Evolutionary conservation across 2,329 filamentous ascomycete genomes (phyloP).

Genomic region (Ophiostoma australiae): DNA sequence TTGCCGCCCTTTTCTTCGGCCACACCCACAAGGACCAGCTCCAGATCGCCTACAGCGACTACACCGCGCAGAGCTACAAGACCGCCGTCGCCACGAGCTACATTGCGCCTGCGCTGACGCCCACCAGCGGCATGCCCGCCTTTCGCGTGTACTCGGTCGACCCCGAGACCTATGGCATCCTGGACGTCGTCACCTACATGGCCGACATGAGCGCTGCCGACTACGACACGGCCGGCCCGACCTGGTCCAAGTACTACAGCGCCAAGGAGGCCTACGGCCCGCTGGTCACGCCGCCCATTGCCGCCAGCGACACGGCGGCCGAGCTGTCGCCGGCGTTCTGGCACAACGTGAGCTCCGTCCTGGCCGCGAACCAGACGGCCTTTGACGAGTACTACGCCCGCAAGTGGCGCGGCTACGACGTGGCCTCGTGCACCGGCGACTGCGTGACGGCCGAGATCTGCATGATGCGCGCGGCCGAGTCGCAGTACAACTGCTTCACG

Average conservation of each 20-base stretch:
- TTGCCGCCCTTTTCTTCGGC: background rate
- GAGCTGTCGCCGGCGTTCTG: background rate
- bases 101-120: background rate
- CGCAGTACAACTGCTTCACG: constrained; percentile 2
- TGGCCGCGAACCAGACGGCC: background rate
- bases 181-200: background rate
- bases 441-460: background rate
- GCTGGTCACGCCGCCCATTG: background rate
- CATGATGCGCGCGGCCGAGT: background rate
- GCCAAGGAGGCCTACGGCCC: background rate
- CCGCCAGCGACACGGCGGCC: background rate
- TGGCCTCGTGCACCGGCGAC: background rate
- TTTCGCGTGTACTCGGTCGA: constrained; percentile 1
- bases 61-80: background rate
- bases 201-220: background rate
- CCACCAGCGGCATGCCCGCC: background rate
- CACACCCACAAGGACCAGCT: constrained; percentile 3
- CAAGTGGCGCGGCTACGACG: constrained; percentile 1
- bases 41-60: background rate
- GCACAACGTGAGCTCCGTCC: background rate
- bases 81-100: background rate
- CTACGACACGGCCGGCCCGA: background rate
- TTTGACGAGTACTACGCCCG: constrained; percentile 5
- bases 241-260: background rate
- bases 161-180: constrained; percentile 1